Conservation (phyloP, 192 early-diverging fungal genomes). For the Coemansia sp. region DNA sequence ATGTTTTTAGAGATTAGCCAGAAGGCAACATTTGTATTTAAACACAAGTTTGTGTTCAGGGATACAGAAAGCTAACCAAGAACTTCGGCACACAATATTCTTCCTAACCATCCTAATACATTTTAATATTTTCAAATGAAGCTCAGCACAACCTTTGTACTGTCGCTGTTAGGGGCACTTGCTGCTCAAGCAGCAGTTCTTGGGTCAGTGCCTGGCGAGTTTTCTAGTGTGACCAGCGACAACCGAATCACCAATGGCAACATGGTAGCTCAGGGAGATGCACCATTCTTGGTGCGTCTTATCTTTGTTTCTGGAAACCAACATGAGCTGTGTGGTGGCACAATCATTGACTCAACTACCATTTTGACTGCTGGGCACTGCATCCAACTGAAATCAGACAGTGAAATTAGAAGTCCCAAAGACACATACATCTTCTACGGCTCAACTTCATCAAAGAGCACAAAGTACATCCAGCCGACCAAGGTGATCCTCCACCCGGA, state of each 20-base stretch:
- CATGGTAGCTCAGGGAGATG: conserved; percentile 19
- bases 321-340: conserved; percentile 40
- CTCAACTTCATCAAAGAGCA: conserved; percentile 7
- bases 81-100: neutral
- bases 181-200: neutral
- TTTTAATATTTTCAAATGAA: neutral
- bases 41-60: neutral
- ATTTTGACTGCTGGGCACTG: conserved; percentile 47
- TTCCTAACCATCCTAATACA: neutral
- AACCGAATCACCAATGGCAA: conserved; percentile 51
- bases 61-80: neutral
- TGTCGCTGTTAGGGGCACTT: neutral
- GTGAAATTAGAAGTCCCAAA: neutral
- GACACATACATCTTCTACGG: conserved; percentile 31
- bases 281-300: conserved; percentile 31
- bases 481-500: conserved; percentile 26
- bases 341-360: conserved; percentile 36
- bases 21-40: neutral
- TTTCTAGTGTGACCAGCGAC: conserved; percentile 2
- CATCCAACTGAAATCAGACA: conserved; percentile 5
- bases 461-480: conserved; percentile 19
- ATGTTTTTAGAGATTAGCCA: neutral
- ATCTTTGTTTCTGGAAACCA: conserved; percentile 3
- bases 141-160: neutral
- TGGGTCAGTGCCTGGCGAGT: neutral